Conservation (phyloP, 345 rosid species). For the Erucastrum elatum region DNA sequence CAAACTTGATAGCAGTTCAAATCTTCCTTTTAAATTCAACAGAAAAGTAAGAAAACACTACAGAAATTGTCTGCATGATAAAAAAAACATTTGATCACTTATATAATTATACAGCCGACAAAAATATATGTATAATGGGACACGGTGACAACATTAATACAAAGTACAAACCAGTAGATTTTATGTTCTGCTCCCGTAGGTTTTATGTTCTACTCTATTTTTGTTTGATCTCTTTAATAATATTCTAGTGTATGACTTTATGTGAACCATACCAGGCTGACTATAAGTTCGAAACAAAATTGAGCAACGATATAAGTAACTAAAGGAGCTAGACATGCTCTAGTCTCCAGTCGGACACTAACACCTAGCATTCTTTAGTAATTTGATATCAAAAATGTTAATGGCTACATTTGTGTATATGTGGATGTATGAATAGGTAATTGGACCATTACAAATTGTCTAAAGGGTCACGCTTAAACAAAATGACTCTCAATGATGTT, state of each 20-base stretch:
- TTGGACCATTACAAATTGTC: background rate
- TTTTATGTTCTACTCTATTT: background rate
- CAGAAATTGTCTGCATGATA: no score
- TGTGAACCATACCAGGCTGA: background rate
- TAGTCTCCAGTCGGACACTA: background rate
- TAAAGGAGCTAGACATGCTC: background rate
- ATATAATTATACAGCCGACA: background rate
- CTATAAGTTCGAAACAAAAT: background rate
- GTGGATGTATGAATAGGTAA: background rate
- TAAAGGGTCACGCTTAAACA: background rate
- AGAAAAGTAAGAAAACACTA: no score
- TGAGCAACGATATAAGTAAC: background rate
- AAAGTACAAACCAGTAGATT: no score
- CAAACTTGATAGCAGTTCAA: no score
- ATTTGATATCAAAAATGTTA: background rate
- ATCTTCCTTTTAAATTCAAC: no score
- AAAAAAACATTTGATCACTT: no score
- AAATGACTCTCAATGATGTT: slow-evolving; percentile 43
- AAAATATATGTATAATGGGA: no score
- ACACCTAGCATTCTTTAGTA: background rate
- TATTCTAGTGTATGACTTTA: background rate
- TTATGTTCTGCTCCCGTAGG: background rate
- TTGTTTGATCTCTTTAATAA: background rate
- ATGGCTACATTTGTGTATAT: background rate
- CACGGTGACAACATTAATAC: no score